phyloP scores from a whole-genome alignment of 805 yeast genomes.

The Zygosaccharomyces gambellarensis region DNA sequence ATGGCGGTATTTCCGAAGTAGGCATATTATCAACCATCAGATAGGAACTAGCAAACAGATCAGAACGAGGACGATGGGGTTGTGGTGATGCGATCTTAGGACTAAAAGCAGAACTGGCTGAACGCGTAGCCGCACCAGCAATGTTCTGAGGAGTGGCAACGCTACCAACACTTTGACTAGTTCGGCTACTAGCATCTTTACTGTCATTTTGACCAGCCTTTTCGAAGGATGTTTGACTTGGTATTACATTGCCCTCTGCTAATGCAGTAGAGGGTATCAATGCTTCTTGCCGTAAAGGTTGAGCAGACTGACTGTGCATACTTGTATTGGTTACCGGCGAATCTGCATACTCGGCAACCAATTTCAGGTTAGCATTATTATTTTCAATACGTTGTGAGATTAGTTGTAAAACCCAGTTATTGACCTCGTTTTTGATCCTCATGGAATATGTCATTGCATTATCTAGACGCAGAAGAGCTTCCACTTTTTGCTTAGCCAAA shows the following conservation, averaged over 20 bases:
- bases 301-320: neutral
- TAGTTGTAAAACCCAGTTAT: slow-evolving; percentile 55
- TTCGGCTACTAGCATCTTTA: neutral
- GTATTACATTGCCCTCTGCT: slow-evolving; percentile 1
- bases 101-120: slow-evolving; percentile 1
- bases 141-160: neutral
- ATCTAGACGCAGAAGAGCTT: slow-evolving; percentile 62
- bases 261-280: slow-evolving; percentile 4
- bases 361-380: slow-evolving; percentile 30
- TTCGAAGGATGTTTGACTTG: neutral
- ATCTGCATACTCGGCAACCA: neutral
- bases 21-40: slow-evolving; percentile 41
- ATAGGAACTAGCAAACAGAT: slow-evolving; percentile 41
- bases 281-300: slow-evolving; percentile 2
- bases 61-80: slow-evolving; percentile 21
- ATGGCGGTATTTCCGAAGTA: slow-evolving; percentile 15
- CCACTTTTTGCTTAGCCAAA: slow-evolving; percentile 60
- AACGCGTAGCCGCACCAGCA: neutral
- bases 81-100: slow-evolving; percentile 24
- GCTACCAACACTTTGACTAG: neutral
- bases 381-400: slow-evolving; percentile 60
- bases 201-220: slow-evolving; percentile 2
- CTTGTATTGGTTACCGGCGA: neutral
- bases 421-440: slow-evolving; percentile 74
- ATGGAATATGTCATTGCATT: slow-evolving; percentile 72